Evolutionary conservation across 139 green algal genomes (phyloP), one percentile per base, ranked within the genome.

Genomic region (Auxenochlorella protothecoides): DNA sequence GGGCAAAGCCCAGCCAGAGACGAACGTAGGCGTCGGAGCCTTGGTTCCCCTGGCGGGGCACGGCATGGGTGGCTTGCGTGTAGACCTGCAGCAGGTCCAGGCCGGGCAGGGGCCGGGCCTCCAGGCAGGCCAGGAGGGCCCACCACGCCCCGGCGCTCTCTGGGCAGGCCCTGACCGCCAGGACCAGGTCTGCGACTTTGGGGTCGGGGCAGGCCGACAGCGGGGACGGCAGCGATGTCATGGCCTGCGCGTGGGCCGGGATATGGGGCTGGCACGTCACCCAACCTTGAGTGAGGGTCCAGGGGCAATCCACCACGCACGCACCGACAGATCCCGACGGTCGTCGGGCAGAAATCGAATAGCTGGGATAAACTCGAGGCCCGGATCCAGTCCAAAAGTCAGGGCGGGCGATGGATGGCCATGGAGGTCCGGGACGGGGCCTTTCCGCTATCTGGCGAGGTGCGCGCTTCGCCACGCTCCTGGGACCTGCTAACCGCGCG

Each of bases 1-100:
- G 74, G 9, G 86, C 89, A 73, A 85, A 88, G 55, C 90, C 86
- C 11, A 96, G 79, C 87, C 85, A 93, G 15, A 97, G 68, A 27
- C 71, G 71, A 2, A 95, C 54, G 80, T 91, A 96, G 2, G 74
- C 76, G 2, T 86, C 74, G 5, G 83, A 84, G 8, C 73, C 60
- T 11, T 83, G 70, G 65, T 89, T 91, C 53, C 78, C 84, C 27
- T 72, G 63, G 13, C 78, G 74, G 1, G 89, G 88, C 11, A 96
- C 80, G 59, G 86, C 63, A 64, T 88, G 79, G 4, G 85, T 91
- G 15, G 91, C 87, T 66, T 80, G 83, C 11, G 82, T 72, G 72
- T 91, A 94, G 10, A 96, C 73, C 60, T 88, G 83, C 69, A 84
- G 81, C 56, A 93, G 78, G 4, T 60, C 54, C 5, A 84, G 55